Conservation (phyloP, 495 filamentous ascomycete species). For the Penicillium daleae region DNA sequence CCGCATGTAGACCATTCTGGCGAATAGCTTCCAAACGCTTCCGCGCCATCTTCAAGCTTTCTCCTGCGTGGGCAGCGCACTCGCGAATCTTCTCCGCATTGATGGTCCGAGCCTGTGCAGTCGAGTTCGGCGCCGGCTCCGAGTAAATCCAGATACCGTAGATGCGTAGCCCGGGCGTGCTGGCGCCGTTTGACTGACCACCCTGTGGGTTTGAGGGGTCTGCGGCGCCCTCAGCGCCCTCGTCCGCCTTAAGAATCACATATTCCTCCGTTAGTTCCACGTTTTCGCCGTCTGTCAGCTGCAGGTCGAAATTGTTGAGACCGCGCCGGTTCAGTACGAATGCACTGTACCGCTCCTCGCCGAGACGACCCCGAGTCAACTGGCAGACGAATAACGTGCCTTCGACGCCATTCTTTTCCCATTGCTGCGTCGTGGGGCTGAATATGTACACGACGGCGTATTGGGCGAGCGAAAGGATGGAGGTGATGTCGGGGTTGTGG, state of each 20-base stretch:
- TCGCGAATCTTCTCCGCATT: constrained; percentile 58
- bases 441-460: constrained; percentile 83
- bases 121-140: constrained; percentile 58
- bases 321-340: constrained; percentile 65
- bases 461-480: constrained; percentile 74
- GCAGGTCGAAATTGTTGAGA: constrained; percentile 60
- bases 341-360: constrained; percentile 59
- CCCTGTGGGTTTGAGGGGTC: constrained; percentile 24
- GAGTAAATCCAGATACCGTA: constrained; percentile 70
- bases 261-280: constrained; percentile 65
- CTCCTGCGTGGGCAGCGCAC: constrained; percentile 55
- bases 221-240: constrained; percentile 25
- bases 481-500: constrained; percentile 67
- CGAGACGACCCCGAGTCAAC: constrained; percentile 46
- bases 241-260: constrained; percentile 58
- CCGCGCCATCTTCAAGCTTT: constrained; percentile 47
- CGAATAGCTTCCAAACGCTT: constrained; percentile 45
- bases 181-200: constrained; percentile 13
- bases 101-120: constrained; percentile 51
- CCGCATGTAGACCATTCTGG: constrained; percentile 43
- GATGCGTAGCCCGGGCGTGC: constrained; percentile 37
- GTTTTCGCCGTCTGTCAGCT: constrained; percentile 54
- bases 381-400: constrained; percentile 83
- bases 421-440: constrained; percentile 58
- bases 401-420: constrained; percentile 79